A percentile compares a stretch with the other conserved stretches of the same genome.
phyloP scores from a whole-genome alignment of 768 basidiomycete species.

The Collybiopsis confluens region DNA sequence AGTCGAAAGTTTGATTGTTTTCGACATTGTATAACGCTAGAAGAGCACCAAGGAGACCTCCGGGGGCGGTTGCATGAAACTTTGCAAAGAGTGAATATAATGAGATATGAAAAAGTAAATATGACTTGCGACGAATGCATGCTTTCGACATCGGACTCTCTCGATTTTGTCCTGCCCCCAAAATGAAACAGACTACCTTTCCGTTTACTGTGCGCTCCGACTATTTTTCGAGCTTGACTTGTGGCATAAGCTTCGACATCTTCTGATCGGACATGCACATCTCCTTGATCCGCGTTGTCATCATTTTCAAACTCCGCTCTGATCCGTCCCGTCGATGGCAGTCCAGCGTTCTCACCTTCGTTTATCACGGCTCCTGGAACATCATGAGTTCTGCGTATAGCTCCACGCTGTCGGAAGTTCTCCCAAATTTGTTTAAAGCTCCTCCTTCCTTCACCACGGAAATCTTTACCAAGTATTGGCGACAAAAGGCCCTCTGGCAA shows the following conservation, averaged over 20 bases:
- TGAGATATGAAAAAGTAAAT: neutral
- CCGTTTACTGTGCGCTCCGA: neutral
- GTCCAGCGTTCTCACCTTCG: conserved; percentile 2
- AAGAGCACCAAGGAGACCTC: conserved; percentile 8
- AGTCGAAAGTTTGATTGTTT: neutral
- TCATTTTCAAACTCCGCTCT: neutral
- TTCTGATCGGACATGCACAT: neutral
- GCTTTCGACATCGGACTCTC: conserved; percentile 1
- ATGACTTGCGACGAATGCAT: neutral
- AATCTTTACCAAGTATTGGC: neutral
- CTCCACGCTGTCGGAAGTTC: neutral
- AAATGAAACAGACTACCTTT: neutral
- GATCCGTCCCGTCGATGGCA: neutral
- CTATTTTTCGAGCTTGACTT: neutral
- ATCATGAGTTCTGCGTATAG: neutral
- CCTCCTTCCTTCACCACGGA: neutral
- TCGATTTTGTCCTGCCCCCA: neutral
- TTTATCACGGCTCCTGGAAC: conserved; percentile 1
- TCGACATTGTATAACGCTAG: conserved; percentile 4
- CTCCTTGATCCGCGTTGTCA: neutral
- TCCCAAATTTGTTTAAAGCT: neutral
- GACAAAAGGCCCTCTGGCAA: neutral
- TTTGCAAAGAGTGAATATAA: neutral
- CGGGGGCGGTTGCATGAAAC: neutral
- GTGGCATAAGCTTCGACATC: conserved; percentile 2